A percentile compares a stretch with the other conserved stretches of the same genome.
Evolutionary conservation across 1,284 basidiomycete genomes (phyloP).

Genomic region (Heterobasidion parviporum): DNA sequence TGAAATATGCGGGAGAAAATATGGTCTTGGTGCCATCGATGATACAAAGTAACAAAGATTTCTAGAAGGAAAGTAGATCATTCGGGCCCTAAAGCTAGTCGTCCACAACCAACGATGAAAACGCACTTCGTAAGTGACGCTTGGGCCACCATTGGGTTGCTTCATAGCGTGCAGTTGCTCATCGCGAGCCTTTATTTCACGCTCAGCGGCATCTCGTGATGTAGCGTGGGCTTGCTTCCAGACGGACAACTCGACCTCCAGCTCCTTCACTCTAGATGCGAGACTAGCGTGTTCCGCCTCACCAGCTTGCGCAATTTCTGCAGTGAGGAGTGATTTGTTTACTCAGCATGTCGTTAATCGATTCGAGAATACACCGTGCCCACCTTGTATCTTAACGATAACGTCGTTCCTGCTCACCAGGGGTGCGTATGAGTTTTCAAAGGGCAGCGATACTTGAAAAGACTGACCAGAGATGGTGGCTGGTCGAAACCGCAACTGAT

Average conservation of each 20-base stretch:
- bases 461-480: not conserved
- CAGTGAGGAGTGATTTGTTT: not conserved
- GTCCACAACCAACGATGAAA: not conserved
- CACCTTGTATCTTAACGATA: conserved; percentile 8
- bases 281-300: conserved; percentile 56
- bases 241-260: conserved; percentile 59
- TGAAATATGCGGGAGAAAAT: conserved; percentile 50
- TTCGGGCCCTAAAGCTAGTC: no score
- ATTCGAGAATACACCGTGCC: not conserved
- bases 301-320: conserved; percentile 56
- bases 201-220: conserved; percentile 48
- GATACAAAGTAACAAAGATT: conserved; percentile 61
- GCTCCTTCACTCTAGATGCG: conserved; percentile 50
- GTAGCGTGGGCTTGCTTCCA: conserved; percentile 64
- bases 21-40: conserved; percentile 66
- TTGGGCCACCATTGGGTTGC: not conserved
- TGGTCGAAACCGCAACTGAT: not conserved
- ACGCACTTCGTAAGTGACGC: not conserved
- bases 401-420: conserved; percentile 7
- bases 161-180: conserved; percentile 27
- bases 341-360: conserved; percentile 2
- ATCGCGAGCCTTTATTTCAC: conserved; percentile 53
- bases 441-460: not conserved
- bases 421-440: not conserved
- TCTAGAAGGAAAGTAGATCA: conserved; percentile 22